A percentile compares a stretch with the other conserved stretches of the same genome.
These are phyloP conservation scores for Plasmodium sp. DNA, from an alignment of 169 alveolate species.

Conservation along the genomic window DNA sequence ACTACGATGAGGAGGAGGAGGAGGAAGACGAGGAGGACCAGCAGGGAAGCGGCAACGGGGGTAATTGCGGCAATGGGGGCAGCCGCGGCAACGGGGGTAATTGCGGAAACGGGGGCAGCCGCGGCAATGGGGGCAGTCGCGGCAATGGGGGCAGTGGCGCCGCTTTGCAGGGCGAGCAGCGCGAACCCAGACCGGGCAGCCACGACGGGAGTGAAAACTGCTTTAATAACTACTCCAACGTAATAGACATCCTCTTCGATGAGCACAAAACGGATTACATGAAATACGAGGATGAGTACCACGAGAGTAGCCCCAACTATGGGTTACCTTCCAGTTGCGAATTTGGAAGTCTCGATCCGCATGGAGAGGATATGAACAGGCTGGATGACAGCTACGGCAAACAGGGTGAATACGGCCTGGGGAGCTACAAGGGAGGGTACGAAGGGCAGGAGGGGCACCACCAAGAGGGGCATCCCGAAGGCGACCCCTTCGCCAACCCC, in stretches of 20 bases:
- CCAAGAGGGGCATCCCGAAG: not conserved
- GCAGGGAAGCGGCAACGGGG: not conserved
- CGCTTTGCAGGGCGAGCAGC: not conserved
- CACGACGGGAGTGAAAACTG: not conserved
- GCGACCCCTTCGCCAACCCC: not conserved
- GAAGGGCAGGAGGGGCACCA: not conserved
- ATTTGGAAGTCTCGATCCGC: not conserved
- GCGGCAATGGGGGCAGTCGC: not conserved
- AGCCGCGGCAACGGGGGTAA: not conserved
- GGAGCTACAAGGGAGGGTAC: not conserved
- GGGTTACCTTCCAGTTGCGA: not conserved
- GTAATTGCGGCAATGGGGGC: not conserved
- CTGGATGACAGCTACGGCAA: not conserved
- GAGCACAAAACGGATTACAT: slow-evolving; percentile 41
- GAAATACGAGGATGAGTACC: slow-evolving; percentile 2
- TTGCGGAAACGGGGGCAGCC: not conserved
- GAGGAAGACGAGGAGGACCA: not conserved
- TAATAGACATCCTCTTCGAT: slow-evolving; percentile 41
- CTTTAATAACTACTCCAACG: slow-evolving; percentile 39
- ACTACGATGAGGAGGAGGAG: not conserved
- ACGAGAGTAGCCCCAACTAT: not conserved
- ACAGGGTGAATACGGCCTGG: not conserved
- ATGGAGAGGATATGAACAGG: not conserved
- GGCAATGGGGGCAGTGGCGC: not conserved
- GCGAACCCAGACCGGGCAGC: not conserved